Evolutionary conservation across 352 stramenopile genomes (phyloP), one percentile per base, ranked within the genome.

Genomic region (Peronosclerospora sorghi): DNA sequence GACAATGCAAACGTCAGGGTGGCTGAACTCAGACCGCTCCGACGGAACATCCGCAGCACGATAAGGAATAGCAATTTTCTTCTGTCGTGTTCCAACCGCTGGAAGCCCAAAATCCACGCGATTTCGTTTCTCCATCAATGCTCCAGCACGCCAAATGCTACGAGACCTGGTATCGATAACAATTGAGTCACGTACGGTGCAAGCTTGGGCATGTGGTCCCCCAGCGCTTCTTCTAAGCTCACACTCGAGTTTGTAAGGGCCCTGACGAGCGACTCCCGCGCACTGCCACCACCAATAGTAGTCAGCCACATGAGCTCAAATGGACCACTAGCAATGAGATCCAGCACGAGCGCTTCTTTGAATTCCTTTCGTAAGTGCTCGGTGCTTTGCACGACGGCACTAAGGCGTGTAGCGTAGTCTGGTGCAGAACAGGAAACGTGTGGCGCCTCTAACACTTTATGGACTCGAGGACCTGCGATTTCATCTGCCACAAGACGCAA

Each of bases 21-120:
- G n/a, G n/a, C n/a, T n/a, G n/a, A n/a, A n/a, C n/a, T n/a, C n/a
- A n/a, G n/a, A n/a, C n/a, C n/a, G n/a, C n/a, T n/a, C n/a, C n/a
- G n/a, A n/a, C n/a, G n/a, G n/a, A n/a, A n/a, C n/a, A n/a, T n/a
- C n/a, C n/a, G n/a, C n/a, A n/a, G n/a, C n/a, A n/a, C n/a, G n/a
- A 45, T 92, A 96, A 14, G 85, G 87, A 13, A 96, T 80, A 7
- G 79, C 84, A 15, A 96, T 64, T 15, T 62, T 58, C 51, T 94
- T 95, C 0, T 4, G 28, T 19, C 76, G 77, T 0, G 59, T 52
- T 0, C 48, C 50, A 26, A 41, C 37, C 5, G 56, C 30, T 12
- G 66, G 56, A 32, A 94, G 54, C 0, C 84, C 86, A 55, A 78
- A 96, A 29, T 86, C 51, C 0, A 95, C 83, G 13, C 83, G 64